Conservation (phyloP, 768 basidiomycete genomes). For the Cubamyces sp. region DNA sequence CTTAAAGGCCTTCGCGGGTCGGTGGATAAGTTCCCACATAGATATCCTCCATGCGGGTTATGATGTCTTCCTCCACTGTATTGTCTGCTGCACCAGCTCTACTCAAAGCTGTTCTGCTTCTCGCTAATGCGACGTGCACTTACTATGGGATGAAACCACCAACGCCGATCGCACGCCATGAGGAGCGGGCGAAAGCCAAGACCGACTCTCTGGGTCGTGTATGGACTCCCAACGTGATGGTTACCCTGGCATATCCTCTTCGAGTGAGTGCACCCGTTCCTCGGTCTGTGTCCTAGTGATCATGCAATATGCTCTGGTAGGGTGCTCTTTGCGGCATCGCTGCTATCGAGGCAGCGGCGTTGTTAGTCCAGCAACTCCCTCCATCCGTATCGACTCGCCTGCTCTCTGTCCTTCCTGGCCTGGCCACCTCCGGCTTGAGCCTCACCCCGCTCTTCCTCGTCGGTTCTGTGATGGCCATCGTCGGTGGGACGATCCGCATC, state of each 20-base stretch:
- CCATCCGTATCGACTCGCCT: neutral
- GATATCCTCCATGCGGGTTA: too few species aligned
- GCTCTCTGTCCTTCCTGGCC: neutral
- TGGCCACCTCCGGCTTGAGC: neutral
- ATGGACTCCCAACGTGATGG: constrained; percentile 16
- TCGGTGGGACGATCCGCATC: constrained; percentile 16
- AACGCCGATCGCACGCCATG: neutral
- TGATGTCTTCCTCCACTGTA: constrained; percentile 4
- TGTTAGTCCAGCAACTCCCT: neutral
- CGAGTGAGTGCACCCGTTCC: neutral
- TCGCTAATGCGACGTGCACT: constrained; percentile 9
- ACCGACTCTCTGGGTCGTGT: constrained; percentile 2
- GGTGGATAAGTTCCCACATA: too few species aligned
- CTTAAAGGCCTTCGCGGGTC: too few species aligned
- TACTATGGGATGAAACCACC: constrained; percentile 17
- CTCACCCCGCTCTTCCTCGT: constrained; percentile 14
- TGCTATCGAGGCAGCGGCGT: neutral
- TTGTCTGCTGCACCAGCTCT: constrained; percentile 3
- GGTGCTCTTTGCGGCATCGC: neutral
- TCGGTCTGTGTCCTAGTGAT: too few species aligned
- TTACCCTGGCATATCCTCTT: neutral
- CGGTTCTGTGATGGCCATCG: neutral
- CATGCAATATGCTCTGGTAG: neutral
- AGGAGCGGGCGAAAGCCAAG: constrained; percentile 9
- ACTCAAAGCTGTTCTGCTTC: constrained; percentile 12